phyloP scores from a whole-genome alignment of 495 filamentous ascomycete genomes.

The Podospora comata region DNA sequence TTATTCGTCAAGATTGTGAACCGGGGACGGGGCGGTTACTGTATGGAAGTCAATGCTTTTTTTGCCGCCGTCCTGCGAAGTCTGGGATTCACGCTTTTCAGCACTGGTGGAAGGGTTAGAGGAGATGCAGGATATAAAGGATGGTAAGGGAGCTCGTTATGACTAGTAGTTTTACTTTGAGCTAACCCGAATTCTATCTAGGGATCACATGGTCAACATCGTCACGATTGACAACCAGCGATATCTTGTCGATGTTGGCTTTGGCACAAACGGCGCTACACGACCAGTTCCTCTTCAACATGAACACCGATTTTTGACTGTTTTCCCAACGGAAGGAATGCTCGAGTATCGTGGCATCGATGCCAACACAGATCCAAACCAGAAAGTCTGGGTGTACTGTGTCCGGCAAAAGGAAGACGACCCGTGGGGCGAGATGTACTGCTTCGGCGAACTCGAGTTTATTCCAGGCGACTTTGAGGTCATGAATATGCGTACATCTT shows the following conservation, averaged over 20 bases:
- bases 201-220: slow-evolving; percentile 70
- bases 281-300: slow-evolving; percentile 34
- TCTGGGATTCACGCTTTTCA: slow-evolving; percentile 59
- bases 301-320: slow-evolving; percentile 12
- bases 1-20: slow-evolving; percentile 65
- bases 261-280: slow-evolving; percentile 50
- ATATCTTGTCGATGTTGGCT: slow-evolving; percentile 69
- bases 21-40: slow-evolving; percentile 60
- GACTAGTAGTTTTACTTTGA: neutral
- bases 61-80: slow-evolving; percentile 61
- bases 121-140: slow-evolving; percentile 32
- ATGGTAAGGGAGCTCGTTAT: slow-evolving; percentile 27
- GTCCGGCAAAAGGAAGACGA: slow-evolving; percentile 20
- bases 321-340: slow-evolving; percentile 14
- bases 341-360: slow-evolving; percentile 30
- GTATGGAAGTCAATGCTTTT: slow-evolving; percentile 70
- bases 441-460: slow-evolving; percentile 45
- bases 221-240: slow-evolving; percentile 50
- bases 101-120: slow-evolving; percentile 39
- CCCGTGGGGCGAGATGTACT: slow-evolving; percentile 41
- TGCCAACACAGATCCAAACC: slow-evolving; percentile 29
- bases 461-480: slow-evolving; percentile 49
- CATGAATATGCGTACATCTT: slow-evolving; percentile 56
- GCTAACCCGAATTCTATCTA: slow-evolving; percentile 22
- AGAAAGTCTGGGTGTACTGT: slow-evolving; percentile 45